phyloP scores from a whole-genome alignment of 2,329 filamentous ascomycete genomes.

The Cladobotryum protrusum region DNA sequence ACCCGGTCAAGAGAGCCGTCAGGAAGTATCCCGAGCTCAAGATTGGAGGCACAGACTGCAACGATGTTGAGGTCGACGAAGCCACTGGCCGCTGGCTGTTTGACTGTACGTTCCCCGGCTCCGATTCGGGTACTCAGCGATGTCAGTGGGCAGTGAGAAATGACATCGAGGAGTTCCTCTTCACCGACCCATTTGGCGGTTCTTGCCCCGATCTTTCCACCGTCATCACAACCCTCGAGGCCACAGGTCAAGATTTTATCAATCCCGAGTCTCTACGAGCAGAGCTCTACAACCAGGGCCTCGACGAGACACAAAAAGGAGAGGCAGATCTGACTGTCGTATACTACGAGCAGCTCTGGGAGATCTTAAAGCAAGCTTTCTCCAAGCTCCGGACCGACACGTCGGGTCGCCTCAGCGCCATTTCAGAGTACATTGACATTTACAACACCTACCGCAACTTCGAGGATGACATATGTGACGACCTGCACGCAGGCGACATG shows the following conservation, averaged over 20 bases:
- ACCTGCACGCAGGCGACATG: slow-evolving; percentile 25
- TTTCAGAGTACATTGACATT: slow-evolving; percentile 26
- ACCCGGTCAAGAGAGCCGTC: slow-evolving; percentile 20
- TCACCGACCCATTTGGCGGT: slow-evolving; percentile 29
- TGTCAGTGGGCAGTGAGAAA: slow-evolving; percentile 28
- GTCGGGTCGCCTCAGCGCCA: slow-evolving; percentile 17
- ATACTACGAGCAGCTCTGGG: slow-evolving; percentile 25
- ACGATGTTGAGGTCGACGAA: slow-evolving; percentile 21
- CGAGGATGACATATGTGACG: slow-evolving; percentile 28
- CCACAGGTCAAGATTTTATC: slow-evolving; percentile 24
- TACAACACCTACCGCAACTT: slow-evolving; percentile 27
- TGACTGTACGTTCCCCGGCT: slow-evolving; percentile 30
- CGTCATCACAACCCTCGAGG: slow-evolving; percentile 27
- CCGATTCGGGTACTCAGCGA: slow-evolving; percentile 20
- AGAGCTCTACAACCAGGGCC: slow-evolving; percentile 20
- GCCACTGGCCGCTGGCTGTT: slow-evolving; percentile 27
- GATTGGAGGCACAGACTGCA: slow-evolving; percentile 27
- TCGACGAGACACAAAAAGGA: slow-evolving; percentile 14
- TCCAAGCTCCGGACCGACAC: slow-evolving; percentile 16
- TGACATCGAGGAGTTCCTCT: slow-evolving; percentile 27
- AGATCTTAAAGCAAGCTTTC: slow-evolving; percentile 26
- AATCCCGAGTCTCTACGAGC: slow-evolving; percentile 18
- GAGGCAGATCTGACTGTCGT: slow-evolving; percentile 22
- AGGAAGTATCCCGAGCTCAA: slow-evolving; percentile 24
- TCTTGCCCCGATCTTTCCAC: slow-evolving; percentile 30